A percentile compares a stretch with the other conserved stretches of the same genome.
phyloP scores from a whole-genome alignment of 2,329 filamentous ascomycete species.

The Apiospora marii region DNA sequence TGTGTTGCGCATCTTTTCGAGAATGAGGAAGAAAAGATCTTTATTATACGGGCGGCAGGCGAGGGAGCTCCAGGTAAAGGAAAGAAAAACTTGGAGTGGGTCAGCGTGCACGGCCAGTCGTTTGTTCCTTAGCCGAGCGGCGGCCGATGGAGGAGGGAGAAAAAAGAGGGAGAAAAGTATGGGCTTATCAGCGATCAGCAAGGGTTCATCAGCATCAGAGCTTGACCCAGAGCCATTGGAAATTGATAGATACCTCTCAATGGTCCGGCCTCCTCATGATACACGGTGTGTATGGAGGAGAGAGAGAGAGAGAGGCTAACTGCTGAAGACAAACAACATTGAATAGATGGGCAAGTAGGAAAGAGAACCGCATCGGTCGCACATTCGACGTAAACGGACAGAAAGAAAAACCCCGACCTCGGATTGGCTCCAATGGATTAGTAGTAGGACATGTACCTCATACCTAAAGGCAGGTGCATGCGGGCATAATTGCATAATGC shows the following conservation, averaged over 20 bases:
- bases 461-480: not conserved
- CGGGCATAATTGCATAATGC: conserved; percentile 9
- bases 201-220: not conserved
- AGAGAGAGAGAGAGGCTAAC: not conserved
- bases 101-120: conserved; percentile 10
- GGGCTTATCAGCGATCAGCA: not conserved
- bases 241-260: not conserved
- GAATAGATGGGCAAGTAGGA: not conserved
- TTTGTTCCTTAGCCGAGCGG: conserved; percentile 27
- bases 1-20: conserved; percentile 66
- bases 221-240: not conserved
- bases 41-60: conserved; percentile 35
- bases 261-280: not conserved
- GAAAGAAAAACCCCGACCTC: not conserved
- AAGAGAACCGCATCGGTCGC: not conserved
- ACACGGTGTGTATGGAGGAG: not conserved
- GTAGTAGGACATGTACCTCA: not conserved
- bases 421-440: conserved; percentile 13
- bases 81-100: conserved; percentile 38
- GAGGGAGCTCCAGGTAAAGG: conserved; percentile 36
- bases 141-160: not conserved
- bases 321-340: not conserved
- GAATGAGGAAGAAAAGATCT: conserved; percentile 34
- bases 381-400: not conserved
- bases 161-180: not conserved